These are phyloP conservation scores for Heliamphora exappendiculata DNA, from an alignment of 148 eudicot genomes.

Conservation along the genomic window DNA sequence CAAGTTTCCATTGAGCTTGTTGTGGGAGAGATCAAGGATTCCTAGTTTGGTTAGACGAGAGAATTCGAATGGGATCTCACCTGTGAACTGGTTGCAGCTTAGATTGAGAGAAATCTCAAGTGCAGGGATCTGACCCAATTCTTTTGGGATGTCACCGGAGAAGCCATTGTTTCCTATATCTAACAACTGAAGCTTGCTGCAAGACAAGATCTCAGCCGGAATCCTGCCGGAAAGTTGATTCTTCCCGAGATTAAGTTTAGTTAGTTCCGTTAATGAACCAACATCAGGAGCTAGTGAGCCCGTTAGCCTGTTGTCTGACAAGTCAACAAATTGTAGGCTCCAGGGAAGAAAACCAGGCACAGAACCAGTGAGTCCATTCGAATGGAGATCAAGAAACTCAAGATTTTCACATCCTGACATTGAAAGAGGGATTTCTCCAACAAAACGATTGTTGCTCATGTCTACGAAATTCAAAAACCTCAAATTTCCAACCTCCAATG, in stretches of 20 bases:
- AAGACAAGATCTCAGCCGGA: slow-evolving; percentile 67
- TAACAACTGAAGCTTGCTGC: slow-evolving; percentile 68
- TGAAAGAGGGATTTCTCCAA: slow-evolving; percentile 63
- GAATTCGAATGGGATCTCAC: slow-evolving; percentile 66
- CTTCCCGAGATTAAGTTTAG: slow-evolving; percentile 65
- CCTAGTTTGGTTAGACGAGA: slow-evolving; percentile 61
- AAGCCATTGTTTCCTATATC: slow-evolving; percentile 75
- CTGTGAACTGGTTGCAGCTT: slow-evolving; percentile 64
- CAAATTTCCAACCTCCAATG: slow-evolving; percentile 73
- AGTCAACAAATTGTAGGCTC: slow-evolving; percentile 72
- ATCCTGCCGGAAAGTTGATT: slow-evolving; percentile 71
- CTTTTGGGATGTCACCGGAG: slow-evolving; percentile 75
- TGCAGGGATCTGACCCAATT: slow-evolving; percentile 73
- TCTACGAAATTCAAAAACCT: slow-evolving; percentile 70
- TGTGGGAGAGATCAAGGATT: slow-evolving; percentile 78
- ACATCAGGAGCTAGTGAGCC: slow-evolving; percentile 51
- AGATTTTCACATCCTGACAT: slow-evolving; percentile 58
- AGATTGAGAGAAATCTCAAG: slow-evolving; percentile 85
- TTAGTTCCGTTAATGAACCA: slow-evolving; percentile 61
- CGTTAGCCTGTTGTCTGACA: slow-evolving; percentile 71
- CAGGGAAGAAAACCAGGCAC: slow-evolving; percentile 56
- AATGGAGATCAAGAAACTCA: slow-evolving; percentile 87
- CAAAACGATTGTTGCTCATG: slow-evolving; percentile 59
- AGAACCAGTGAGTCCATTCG: slow-evolving; percentile 58
- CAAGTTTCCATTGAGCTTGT: slow-evolving; percentile 61